Evolutionary conservation across 2,329 filamentous ascomycete species (phyloP).

Genomic region (Clonostachys solani): DNA sequence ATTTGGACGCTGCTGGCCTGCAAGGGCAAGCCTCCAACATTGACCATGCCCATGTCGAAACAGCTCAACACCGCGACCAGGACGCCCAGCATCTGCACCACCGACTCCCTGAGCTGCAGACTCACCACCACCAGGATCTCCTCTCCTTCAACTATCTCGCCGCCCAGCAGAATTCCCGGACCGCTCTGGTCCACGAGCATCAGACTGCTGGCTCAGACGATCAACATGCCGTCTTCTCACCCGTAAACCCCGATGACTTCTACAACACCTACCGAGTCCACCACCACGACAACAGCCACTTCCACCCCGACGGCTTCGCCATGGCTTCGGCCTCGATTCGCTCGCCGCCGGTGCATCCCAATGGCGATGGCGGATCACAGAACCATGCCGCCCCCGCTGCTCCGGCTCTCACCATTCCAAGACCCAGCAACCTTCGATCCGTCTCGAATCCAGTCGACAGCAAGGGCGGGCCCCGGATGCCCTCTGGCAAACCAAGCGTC

Average conservation of each 20-base stretch:
- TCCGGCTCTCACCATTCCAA: conserved; percentile 31
- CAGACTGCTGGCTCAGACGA: conserved; percentile 12
- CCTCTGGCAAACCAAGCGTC: conserved; percentile 58
- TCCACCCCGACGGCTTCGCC: conserved; percentile 20
- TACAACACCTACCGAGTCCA: conserved; percentile 45
- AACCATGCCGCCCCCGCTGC: conserved; percentile 39
- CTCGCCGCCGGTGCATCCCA: conserved; percentile 40
- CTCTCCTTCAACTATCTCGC: not conserved
- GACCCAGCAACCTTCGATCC: conserved; percentile 40
- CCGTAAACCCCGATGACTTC: conserved; percentile 50
- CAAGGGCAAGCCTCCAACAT: not conserved
- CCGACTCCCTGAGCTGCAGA: conserved; percentile 3
- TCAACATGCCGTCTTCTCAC: conserved; percentile 29
- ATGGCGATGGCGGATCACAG: conserved; percentile 33
- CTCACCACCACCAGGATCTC: conserved; percentile 1
- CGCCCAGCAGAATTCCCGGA: not conserved
- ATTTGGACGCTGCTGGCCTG: conserved; percentile 10
- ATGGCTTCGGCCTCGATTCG: conserved; percentile 35
- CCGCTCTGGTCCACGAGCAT: conserved; percentile 1
- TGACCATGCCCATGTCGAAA: not conserved
- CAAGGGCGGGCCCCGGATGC: conserved; percentile 23
- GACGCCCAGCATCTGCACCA: conserved; percentile 7
- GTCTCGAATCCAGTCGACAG: conserved; percentile 52
- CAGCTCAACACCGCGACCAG: conserved; percentile 19
- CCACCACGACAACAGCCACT: conserved; percentile 19